Conservation (phyloP, 495 filamentous ascomycete species). For the Polyplosphaeria fusca region DNA sequence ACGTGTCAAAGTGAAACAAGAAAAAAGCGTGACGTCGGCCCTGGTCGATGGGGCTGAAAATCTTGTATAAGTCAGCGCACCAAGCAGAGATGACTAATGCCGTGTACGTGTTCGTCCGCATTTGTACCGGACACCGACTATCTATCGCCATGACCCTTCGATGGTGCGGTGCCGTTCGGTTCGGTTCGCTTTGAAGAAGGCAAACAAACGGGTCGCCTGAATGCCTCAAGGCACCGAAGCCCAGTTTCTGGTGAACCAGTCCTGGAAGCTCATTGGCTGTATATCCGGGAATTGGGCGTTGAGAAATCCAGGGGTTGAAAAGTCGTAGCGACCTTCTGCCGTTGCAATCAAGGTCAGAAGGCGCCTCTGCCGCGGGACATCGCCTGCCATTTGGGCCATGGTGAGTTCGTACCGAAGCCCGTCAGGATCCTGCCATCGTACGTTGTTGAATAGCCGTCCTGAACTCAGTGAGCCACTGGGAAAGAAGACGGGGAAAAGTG, state of each 20-base stretch:
- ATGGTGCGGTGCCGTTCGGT: too few species aligned
- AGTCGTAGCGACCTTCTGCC: slow-evolving; percentile 49
- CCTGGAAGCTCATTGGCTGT: slow-evolving; percentile 42
- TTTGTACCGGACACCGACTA: too few species aligned
- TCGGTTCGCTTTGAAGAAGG: too few species aligned
- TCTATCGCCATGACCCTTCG: too few species aligned
- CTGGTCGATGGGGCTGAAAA: too few species aligned
- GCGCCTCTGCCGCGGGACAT: slow-evolving; percentile 26
- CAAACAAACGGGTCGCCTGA: neutral
- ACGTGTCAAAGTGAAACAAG: too few species aligned
- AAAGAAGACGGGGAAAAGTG: neutral
- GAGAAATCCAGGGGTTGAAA: slow-evolving; percentile 42
- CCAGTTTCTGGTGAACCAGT: slow-evolving; percentile 42
- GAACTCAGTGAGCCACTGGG: neutral
- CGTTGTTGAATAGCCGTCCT: slow-evolving; percentile 21
- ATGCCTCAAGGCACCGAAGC: slow-evolving; percentile 16
- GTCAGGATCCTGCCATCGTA: slow-evolving; percentile 28
- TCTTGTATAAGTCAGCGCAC: too few species aligned
- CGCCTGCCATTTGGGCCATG: slow-evolving; percentile 33
- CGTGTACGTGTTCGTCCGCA: too few species aligned
- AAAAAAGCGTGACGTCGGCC: too few species aligned
- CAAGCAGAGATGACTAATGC: too few species aligned
- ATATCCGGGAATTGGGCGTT: slow-evolving; percentile 45
- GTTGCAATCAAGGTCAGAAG: slow-evolving; percentile 49
- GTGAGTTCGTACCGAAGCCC: slow-evolving; percentile 35